phyloP scores from a whole-genome alignment of 2,329 filamentous ascomycete genomes.

The Penicillium sp. region DNA sequence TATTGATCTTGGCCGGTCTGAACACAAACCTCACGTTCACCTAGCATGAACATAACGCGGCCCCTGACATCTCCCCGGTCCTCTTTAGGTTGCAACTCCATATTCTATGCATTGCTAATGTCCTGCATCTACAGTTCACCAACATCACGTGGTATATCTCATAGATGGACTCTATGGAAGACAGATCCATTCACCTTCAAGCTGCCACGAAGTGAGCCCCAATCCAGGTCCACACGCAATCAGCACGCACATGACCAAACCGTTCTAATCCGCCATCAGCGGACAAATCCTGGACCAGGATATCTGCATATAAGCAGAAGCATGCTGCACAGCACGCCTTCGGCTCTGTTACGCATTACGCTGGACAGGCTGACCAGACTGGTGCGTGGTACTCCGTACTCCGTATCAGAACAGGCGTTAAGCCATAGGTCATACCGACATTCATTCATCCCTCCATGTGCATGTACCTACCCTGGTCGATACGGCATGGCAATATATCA shows the following conservation, averaged over 20 bases:
- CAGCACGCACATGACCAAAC: background rate
- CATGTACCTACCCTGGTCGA: background rate
- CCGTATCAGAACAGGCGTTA: background rate
- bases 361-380: background rate
- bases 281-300: conserved; percentile 1
- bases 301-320: background rate
- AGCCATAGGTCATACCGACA: background rate
- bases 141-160: too few species aligned
- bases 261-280: background rate
- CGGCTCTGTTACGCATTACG: background rate
- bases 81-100: background rate
- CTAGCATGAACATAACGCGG: background rate
- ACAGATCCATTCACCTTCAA: background rate
- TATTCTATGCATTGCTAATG: background rate
- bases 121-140: background rate
- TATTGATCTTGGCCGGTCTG: background rate
- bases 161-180: background rate
- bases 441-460: background rate
- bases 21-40: background rate
- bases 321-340: background rate
- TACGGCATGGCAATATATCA: background rate
- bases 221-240: background rate
- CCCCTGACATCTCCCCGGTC: background rate
- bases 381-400: background rate
- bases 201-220: too few species aligned